Conservation (phyloP, 202 grass and related monocot species). For the Eragrostis tef region DNA sequence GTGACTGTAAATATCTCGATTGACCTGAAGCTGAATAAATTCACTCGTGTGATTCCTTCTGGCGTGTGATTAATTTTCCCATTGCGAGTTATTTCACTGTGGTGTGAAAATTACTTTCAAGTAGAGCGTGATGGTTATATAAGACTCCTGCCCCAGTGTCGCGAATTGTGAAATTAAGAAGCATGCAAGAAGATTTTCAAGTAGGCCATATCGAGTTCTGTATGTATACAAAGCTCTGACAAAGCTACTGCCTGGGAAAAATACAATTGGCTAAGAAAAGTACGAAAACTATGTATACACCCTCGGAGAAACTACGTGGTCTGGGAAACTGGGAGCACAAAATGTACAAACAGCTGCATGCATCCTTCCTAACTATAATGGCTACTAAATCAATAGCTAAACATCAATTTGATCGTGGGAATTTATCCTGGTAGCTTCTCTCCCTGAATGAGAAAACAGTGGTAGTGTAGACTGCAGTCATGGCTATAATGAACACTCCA, state of each 20-base stretch:
- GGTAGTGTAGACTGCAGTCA: constrained; percentile 54
- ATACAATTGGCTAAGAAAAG: not conserved
- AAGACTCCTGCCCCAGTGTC: not conserved
- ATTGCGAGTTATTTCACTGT: no score
- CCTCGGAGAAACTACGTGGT: not conserved
- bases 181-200: no score
- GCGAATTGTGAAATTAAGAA: not conserved
- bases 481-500: constrained; percentile 62
- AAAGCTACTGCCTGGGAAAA: not conserved
- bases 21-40: constrained; percentile 39
- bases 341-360: not conserved
- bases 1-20: constrained; percentile 53
- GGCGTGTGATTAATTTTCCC: not conserved
- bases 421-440: constrained; percentile 32
- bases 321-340: not conserved
- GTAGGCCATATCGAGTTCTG: not conserved
- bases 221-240: not conserved
- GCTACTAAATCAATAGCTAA: not conserved
- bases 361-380: constrained; percentile 8
- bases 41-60: not conserved
- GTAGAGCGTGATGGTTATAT: not conserved
- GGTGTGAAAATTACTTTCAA: no score
- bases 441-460: constrained; percentile 49
- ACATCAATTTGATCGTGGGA: not conserved
- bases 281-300: not conserved